Evolutionary conservation across 73 alveolate species (phyloP).

Genomic region (Tetrahymena thermophila): DNA sequence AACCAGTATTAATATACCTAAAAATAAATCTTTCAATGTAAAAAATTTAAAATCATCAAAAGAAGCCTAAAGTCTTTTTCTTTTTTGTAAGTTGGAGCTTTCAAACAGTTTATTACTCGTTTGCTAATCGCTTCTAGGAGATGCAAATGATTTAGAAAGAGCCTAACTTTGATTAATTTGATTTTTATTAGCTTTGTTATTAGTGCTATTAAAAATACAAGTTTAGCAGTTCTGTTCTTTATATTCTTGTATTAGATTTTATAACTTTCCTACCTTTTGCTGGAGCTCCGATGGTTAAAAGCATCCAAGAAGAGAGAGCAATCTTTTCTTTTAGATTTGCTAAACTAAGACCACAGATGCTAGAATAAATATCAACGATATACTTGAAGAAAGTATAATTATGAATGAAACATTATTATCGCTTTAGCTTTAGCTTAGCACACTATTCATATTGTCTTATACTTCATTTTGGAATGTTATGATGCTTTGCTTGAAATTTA

Average conservation of each 20-base stretch:
- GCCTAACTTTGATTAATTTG: neutral
- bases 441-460: neutral
- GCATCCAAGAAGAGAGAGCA: neutral
- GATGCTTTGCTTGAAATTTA: neutral
- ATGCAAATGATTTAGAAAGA: neutral
- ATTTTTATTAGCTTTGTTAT: neutral
- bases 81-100: neutral
- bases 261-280: too few species aligned
- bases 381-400: neutral
- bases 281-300: neutral
- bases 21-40: neutral
- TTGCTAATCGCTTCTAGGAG: neutral
- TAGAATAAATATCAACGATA: too few species aligned
- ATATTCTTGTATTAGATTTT: neutral
- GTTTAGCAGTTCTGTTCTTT: neutral
- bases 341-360: neutral
- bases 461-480: too few species aligned
- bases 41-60: neutral
- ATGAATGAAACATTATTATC: neutral
- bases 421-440: neutral
- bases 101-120: neutral
- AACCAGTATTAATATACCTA: too few species aligned
- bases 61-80: neutral
- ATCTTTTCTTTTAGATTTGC: too few species aligned
- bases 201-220: neutral